phyloP scores from a whole-genome alignment of 2,329 filamentous ascomycete genomes.

The Parasarocladium wereldwijsianum region DNA sequence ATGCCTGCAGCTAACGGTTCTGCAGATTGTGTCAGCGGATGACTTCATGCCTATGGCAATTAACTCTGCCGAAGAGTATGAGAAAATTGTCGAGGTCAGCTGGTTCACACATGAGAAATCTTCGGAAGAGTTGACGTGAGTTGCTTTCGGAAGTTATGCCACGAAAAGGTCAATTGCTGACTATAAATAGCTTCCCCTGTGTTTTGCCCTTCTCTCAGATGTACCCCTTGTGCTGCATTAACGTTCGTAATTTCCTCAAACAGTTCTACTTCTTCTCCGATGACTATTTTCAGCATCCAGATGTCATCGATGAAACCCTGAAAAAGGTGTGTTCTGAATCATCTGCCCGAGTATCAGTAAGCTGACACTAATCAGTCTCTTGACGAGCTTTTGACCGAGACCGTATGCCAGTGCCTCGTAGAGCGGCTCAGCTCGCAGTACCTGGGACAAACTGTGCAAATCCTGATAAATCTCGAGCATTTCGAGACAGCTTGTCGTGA shows the following conservation, averaged over 20 bases:
- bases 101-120: slow-evolving; percentile 85
- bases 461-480: slow-evolving; percentile 92
- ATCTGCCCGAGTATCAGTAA: not conserved
- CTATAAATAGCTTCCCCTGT: slow-evolving; percentile 57
- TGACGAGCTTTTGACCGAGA: slow-evolving; percentile 86
- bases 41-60: slow-evolving; percentile 99
- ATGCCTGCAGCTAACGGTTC: slow-evolving; percentile 3
- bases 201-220: slow-evolving; percentile 98
- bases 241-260: slow-evolving; percentile 93
- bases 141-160: slow-evolving; percentile 6
- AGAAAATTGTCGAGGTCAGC: slow-evolving; percentile 88
- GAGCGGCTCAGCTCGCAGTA: slow-evolving; percentile 86
- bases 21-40: slow-evolving; percentile 68
- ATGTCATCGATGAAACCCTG: slow-evolving; percentile 80
- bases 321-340: slow-evolving; percentile 41
- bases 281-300: slow-evolving; percentile 85
- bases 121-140: slow-evolving; percentile 58
- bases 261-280: slow-evolving; percentile 98
- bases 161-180: slow-evolving; percentile 6
- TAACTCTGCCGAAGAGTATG: slow-evolving; percentile 77
- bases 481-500: slow-evolving; percentile 90
- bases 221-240: slow-evolving; percentile 97
- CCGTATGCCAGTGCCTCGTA: slow-evolving; percentile 82
- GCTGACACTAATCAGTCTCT: slow-evolving; percentile 47
- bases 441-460: slow-evolving; percentile 94